Evolutionary conservation across 2,329 filamentous ascomycete species (phyloP), one percentile per base, ranked within the genome.

Genomic region (Aureobasidium sp.): DNA sequence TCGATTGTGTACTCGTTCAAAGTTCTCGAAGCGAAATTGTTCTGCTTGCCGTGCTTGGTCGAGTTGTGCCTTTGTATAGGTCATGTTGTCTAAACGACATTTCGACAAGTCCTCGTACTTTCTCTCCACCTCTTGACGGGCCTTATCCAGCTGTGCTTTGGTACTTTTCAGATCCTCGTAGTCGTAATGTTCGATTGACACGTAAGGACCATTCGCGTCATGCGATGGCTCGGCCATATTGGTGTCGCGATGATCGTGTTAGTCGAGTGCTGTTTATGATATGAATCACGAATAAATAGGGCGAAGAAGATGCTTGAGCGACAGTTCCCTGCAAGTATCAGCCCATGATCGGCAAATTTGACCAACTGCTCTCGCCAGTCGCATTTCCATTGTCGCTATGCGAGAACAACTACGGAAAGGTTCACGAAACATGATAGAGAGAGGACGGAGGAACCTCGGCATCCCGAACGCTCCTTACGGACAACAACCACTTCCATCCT

Each of bases 401-500:
- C 10, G 9, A 39, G 20, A 20, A 20, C 20, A 20, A 20, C 20
- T 20, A 20, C 20, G 36, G 3, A 13, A 32, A 29, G 36, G 7
- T 41, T 36, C 7, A 2, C 5, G 36, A 24, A 39, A 26, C 51
- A 41, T 29, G 51, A 53, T 53, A 36, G 27, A 29, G 17, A 29
- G 8, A 17, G 7, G 15, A 46, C 41, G 53, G 53, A 24, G 10
- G 36, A 57, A 57, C 29, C 7, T 36, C 53, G 53, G 53, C 10
- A 4, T 12, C 29, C 3, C 17, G 5, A 12, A 10, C 29, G 39
- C n/a, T 26, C 39, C 53, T 36, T 46, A n/a, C 46, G 53, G 39
- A 57, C 53, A 57, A 57, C 53, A 57, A 46, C 53, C 37, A 57
- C 53, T 57, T 57, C 53, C 53, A 24, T 44, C 7, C 53, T 57